phyloP scores from a whole-genome alignment of 2,329 filamentous ascomycete genomes.

The Fusarium redolens region DNA sequence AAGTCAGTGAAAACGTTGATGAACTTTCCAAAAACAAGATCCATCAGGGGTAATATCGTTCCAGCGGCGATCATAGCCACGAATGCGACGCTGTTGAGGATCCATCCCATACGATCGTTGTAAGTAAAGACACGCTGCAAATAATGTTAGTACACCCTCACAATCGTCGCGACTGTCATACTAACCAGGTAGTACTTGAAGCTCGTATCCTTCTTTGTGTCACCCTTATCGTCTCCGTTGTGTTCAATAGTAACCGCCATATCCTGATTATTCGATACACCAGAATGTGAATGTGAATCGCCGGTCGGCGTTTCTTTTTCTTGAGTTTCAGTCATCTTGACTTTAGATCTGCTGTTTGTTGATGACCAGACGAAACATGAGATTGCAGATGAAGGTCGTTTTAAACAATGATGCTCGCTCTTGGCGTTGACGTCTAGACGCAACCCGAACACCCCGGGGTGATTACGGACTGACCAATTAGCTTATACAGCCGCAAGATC shows the following conservation, averaged over 20 bases:
- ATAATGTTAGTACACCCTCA: neutral
- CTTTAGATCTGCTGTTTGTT: neutral
- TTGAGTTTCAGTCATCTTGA: constrained; percentile 3
- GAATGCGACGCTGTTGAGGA: constrained; percentile 50
- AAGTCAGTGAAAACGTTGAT: constrained; percentile 69
- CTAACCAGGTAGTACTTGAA: constrained; percentile 45
- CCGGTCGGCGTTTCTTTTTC: constrained; percentile 6
- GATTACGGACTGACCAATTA: constrained; percentile 34
- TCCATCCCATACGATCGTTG: constrained; percentile 53
- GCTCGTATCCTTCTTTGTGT: constrained; percentile 28
- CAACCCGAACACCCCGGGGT: constrained; percentile 19
- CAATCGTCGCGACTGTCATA: neutral
- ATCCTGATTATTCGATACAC: constrained; percentile 1
- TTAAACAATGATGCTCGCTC: constrained; percentile 2
- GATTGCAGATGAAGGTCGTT: neutral
- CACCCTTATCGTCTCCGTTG: neutral
- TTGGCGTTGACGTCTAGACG: constrained; percentile 21
- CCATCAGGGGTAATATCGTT: constrained; percentile 64
- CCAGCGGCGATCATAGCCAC: constrained; percentile 53
- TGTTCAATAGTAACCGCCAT: neutral
- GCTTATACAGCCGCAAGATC: constrained; percentile 16
- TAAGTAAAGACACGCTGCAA: constrained; percentile 53
- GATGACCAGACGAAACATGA: neutral
- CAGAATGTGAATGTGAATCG: neutral
- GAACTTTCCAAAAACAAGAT: constrained; percentile 66